These are phyloP conservation scores for Waitea zeae DNA, from an alignment of 1,284 basidiomycete species.

Conservation along the genomic window DNA sequence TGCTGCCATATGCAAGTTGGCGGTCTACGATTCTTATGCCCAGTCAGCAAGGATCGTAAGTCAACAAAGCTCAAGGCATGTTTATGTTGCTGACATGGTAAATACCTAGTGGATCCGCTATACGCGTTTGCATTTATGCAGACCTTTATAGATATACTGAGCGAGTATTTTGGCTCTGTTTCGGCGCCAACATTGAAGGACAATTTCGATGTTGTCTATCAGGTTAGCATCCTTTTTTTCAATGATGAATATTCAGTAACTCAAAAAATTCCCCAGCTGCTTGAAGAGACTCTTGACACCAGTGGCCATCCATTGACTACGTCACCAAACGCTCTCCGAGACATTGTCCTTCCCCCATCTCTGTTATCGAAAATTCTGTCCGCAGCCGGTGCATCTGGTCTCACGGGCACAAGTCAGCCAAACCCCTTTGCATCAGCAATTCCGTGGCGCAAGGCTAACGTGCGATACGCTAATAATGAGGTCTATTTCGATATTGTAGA, in stretches of 20 bases:
- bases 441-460: constrained; percentile 81
- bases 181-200: constrained; percentile 68
- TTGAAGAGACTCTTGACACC: constrained; percentile 89
- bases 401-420: constrained; percentile 20
- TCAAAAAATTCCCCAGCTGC: constrained; percentile 31
- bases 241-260: not conserved
- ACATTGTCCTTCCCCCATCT: constrained; percentile 82
- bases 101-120: constrained; percentile 61
- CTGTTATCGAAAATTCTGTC: constrained; percentile 35
- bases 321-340: constrained; percentile 81
- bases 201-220: constrained; percentile 93
- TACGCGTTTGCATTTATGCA: constrained; percentile 82
- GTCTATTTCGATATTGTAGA: constrained; percentile 89
- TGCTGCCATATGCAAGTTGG: constrained; percentile 70
- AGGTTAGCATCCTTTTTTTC: constrained; percentile 33
- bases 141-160: constrained; percentile 68
- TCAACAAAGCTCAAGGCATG: constrained; percentile 5
- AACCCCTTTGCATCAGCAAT: constrained; percentile 84
- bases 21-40: constrained; percentile 65
- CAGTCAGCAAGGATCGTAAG: constrained; percentile 67
- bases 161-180: constrained; percentile 73
- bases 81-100: constrained; percentile 3
- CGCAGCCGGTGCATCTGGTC: constrained; percentile 31
- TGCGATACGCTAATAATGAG: constrained; percentile 82
- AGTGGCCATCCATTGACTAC: constrained; percentile 90